These are phyloP conservation scores for Rhododendron mucronatum DNA, from an alignment of 148 eudicot genomes.

Conservation along the genomic window DNA sequence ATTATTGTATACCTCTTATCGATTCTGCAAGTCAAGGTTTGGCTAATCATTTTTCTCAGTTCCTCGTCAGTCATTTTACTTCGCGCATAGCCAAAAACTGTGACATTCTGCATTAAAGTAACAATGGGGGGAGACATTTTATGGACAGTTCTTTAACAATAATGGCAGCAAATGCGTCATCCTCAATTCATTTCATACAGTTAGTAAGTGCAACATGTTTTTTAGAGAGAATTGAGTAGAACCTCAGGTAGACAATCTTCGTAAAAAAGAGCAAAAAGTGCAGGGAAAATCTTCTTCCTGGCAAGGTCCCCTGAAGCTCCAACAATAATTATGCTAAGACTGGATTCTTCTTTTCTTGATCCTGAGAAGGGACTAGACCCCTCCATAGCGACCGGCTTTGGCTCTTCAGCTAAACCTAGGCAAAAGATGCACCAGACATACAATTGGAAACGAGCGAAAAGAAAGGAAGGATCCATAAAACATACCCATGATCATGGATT, in stretches of 20 bases:
- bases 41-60: constrained; percentile 63
- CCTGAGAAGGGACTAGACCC: constrained; percentile 18
- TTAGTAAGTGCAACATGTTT: not conserved
- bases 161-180: not conserved
- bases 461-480: not conserved
- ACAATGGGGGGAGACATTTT: not conserved
- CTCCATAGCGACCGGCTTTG: constrained; percentile 21
- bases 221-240: not conserved
- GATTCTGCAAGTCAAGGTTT: constrained; percentile 78
- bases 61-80: constrained; percentile 68
- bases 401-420: constrained; percentile 40
- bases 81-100: constrained; percentile 73
- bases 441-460: constrained; percentile 10
- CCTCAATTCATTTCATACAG: not conserved
- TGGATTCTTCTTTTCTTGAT: constrained; percentile 28
- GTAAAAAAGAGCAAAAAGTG: constrained; percentile 80
- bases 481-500: not conserved
- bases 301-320: constrained; percentile 98
- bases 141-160: not conserved
- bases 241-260: constrained; percentile 75
- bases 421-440: constrained; percentile 9
- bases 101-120: constrained; percentile 40
- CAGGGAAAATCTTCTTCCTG: constrained; percentile 88
- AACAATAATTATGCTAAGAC: constrained; percentile 71
- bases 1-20: constrained; percentile 54